Percentiles rank a stretch among this genome's conserved stretches.
Evolutionary conservation across 805 yeast species (phyloP).

Genomic region (Kluyveromyces dobzhanskii): DNA sequence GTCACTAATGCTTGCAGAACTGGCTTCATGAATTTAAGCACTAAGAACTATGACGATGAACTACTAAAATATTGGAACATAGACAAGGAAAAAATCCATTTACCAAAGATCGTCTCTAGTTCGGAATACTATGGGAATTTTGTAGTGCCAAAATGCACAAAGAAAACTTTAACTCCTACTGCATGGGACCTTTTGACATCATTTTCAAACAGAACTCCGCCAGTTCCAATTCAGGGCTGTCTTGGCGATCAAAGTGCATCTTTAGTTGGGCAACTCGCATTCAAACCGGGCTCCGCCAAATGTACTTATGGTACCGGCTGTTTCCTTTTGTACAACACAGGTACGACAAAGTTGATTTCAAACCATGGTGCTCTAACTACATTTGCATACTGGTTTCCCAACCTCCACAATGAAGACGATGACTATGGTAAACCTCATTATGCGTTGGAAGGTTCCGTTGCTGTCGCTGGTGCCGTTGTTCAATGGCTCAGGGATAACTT

Average conservation of each 20-base stretch:
- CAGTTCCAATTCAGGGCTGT: conserved; percentile 78
- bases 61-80: conserved; percentile 74
- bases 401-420: conserved; percentile 37
- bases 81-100: conserved; percentile 51
- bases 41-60: conserved; percentile 65
- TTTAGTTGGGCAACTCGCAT: conserved; percentile 84
- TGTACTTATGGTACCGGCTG: conserved; percentile 97
- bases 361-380: conserved; percentile 83
- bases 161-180: conserved; percentile 42
- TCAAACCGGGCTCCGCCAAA: conserved; percentile 77
- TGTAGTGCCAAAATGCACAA: conserved; percentile 47
- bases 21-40: conserved; percentile 75
- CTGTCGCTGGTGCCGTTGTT: conserved; percentile 90
- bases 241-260: conserved; percentile 94
- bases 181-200: conserved; percentile 46
- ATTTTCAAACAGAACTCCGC: conserved; percentile 41
- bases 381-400: conserved; percentile 83
- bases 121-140: conserved; percentile 74
- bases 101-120: conserved; percentile 75
- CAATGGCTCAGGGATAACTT: conserved; percentile 92
- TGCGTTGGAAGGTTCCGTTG: conserved; percentile 92
- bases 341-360: conserved; percentile 59
- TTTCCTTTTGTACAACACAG: conserved; percentile 83
- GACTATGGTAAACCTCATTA: conserved; percentile 53
- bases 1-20: conserved; percentile 90